Evolutionary conservation across 805 yeast species (phyloP), one percentile per base, ranked within the genome.

Genomic region (Wickerhamomyces chambardii): DNA sequence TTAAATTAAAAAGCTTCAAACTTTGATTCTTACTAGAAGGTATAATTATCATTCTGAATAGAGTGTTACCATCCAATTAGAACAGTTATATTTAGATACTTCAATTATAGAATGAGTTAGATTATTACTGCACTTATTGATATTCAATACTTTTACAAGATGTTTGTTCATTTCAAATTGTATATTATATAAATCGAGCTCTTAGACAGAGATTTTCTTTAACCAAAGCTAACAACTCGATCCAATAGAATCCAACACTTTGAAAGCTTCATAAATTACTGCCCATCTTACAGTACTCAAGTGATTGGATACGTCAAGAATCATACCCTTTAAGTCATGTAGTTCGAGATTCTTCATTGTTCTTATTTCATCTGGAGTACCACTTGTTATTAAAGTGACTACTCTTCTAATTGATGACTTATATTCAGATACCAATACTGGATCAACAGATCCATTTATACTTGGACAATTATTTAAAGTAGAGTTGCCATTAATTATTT

Each of bases 211-310:
- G 10, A 21, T 8, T 10, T 21, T 10, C 7, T 21, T 7, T 8
- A 8, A 21, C 10, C 10, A 8, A 21, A 21, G 10, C 29, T 8
- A 27, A 15, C 21, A 31, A 11, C 15, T 15, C 17, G n/a, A n/a
- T n/a, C n/a, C n/a, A n/a, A n/a, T n/a, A n/a, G n/a, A n/a, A 17
- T 32, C 16, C 27, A 33, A 15, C 5, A 33, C 35, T 28, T 33
- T 27, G 15, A 19, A 15, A 33, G 30, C 35, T 28, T 33, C 35
- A 33, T 27, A 33, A 15, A 33, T 28, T 6, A 33, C 6, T 14
- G 27, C 31, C 35, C 35, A 33, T 15, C 35, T 18, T 11, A 33
- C 14, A 8, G 35, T 27, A 7, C 30, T 18, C 18, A 33, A 28
- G 28, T 33, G 30, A 28, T n/a, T 15, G n/a, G 28, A 18, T 12